Base-by-base conservation (phyloP, 371 early-diverging fungal genomes). In the Apophysomyces elegans region DNA sequence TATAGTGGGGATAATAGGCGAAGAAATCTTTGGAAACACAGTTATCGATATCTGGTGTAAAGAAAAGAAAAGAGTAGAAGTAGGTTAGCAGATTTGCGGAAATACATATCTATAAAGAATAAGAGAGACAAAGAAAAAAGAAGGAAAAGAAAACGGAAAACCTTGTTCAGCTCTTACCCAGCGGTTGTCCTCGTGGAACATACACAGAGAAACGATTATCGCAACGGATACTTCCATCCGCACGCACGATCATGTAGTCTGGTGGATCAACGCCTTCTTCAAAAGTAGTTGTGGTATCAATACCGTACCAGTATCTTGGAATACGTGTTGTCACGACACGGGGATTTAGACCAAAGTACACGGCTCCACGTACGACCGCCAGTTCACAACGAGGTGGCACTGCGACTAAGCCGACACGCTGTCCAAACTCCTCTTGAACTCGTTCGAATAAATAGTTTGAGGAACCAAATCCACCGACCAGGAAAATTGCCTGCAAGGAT, bases 381-480 rank as follows among this genome's bases (percentile, higher is more conserved):
- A 83, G 59, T 61, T 83, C 83, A 70, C 80, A 78, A 61, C 78
- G 71, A 35, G 83, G 83, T 11, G 83, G 83, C 36, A 83, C 80
- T 6, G 78, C 83, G 0, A 83, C 78, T 16, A 76, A 65, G 16
- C 80, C 80, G 18, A 83, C 75, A 21, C 77, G 69, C 3, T 71
- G 58, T 11, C 67, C 64, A 64, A 79, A 78, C 7, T 78, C 70
- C 35, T 69, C 58, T 43, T 75, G 76, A 8, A 87, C 69, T 35
- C 75, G 79, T 35, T 85, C 82, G 57, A 80, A 78, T 50, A 87
- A 60, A 65, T 84, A 85, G 62, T 80, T 81, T 63, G 85, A 85
- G 26, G 84, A 81, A 11, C 87, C 87, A 65, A 87, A 87, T 37
- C 87, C 87, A 62, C 87, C 87, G 4, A 87, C 87, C 61, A 87